Evolutionary conservation across 805 yeast species (phyloP).

Genomic region (Myxozyma sirexii): DNA sequence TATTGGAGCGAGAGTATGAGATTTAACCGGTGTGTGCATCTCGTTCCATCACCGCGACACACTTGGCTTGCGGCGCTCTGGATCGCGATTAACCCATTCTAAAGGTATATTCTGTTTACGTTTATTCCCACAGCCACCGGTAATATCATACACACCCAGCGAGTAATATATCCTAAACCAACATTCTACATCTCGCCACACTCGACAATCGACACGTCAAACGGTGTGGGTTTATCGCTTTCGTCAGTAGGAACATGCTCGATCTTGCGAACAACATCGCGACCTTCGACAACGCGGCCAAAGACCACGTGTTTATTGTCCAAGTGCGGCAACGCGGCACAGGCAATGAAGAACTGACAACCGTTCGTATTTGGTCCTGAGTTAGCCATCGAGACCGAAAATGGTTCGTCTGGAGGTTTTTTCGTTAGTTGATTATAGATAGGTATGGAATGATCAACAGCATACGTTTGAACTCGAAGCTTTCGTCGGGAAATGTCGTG

Average conservation of each 20-base stretch:
- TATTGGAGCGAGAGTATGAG: too few relatives aligned
- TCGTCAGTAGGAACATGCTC: constrained; percentile 43
- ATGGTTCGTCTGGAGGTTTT: constrained; percentile 41
- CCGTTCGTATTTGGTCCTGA: constrained; percentile 66
- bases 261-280: constrained; percentile 42
- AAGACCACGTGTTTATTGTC: constrained; percentile 56
- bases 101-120: too few relatives aligned
- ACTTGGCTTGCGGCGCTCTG: too few relatives aligned
- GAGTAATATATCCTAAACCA: too few relatives aligned
- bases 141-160: background rate
- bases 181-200: constrained; percentile 46
- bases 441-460: background rate
- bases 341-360: constrained; percentile 58
- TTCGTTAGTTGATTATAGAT: background rate
- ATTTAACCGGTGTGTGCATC: too few relatives aligned
- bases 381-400: constrained; percentile 61
- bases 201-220: constrained; percentile 40
- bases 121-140: too few relatives aligned
- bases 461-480: constrained; percentile 43
- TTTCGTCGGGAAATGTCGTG: constrained; percentile 51
- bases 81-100: too few relatives aligned
- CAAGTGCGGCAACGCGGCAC: constrained; percentile 44
- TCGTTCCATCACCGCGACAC: too few relatives aligned
- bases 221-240: constrained; percentile 41
- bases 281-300: constrained; percentile 53